phyloP scores from a whole-genome alignment of 257 asterid species.

The Lavandula angustifolia region DNA sequence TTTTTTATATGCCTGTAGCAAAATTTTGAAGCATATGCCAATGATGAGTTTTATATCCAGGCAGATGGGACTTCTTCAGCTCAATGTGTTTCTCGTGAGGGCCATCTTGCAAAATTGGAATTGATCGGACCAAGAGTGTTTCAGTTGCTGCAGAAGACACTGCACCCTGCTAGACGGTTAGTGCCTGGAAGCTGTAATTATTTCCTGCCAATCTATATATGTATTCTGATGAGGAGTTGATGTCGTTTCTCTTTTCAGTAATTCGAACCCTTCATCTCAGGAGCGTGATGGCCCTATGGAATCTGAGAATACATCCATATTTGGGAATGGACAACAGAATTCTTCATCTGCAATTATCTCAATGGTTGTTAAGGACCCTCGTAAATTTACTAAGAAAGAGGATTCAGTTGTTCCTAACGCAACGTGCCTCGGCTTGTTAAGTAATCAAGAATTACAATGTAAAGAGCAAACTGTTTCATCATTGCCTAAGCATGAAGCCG shows the following conservation, averaged over 20 bases:
- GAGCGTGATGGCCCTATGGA: conserved; percentile 32
- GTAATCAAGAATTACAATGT: conserved; percentile 38
- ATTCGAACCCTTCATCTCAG: conserved; percentile 38
- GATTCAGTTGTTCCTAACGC: conserved; percentile 32
- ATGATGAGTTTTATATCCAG: conserved; percentile 46
- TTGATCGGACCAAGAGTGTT: conserved; percentile 64
- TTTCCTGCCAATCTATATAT: conserved; percentile 19
- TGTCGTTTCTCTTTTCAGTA: conserved; percentile 37
- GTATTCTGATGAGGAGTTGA: conserved; percentile 24
- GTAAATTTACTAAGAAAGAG: conserved; percentile 41
- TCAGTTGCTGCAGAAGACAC: conserved; percentile 67
- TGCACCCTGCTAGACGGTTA: conserved; percentile 65
- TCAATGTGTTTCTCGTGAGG: conserved; percentile 67
- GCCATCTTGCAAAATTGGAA: conserved; percentile 75
- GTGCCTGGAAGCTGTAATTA: conserved; percentile 23
- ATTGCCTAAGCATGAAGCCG: conserved; percentile 37
- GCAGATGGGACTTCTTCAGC: conserved; percentile 42
- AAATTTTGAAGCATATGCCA: conserved; percentile 15
- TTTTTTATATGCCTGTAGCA: background rate
- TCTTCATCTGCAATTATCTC: conserved; percentile 54
- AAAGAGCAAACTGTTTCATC: conserved; percentile 33
- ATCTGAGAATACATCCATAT: conserved; percentile 28
- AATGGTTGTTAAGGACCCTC: conserved; percentile 71
- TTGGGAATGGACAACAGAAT: conserved; percentile 41
- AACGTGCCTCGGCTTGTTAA: conserved; percentile 30